A percentile compares a stretch with the other conserved stretches of the same genome.
phyloP scores from a whole-genome alignment of 352 stramenopile genomes.

The Globisporangium iwayamae region DNA sequence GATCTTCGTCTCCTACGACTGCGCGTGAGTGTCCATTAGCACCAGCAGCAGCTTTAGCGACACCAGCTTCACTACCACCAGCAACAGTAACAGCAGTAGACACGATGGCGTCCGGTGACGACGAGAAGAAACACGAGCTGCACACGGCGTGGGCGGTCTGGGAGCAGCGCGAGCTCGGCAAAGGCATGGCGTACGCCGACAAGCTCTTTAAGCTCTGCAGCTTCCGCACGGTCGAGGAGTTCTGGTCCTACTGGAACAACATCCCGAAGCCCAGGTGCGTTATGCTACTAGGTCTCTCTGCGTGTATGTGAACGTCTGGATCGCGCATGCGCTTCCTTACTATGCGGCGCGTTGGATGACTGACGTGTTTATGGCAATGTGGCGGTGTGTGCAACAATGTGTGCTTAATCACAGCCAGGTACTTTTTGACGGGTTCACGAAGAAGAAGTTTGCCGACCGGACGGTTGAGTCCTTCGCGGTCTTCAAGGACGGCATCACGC shows the following conservation, averaged over 20 bases:
- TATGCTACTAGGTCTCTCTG: not conserved
- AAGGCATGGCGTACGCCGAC: constrained; percentile 79
- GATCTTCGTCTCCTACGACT: not conserved
- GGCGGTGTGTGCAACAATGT: constrained; percentile 1
- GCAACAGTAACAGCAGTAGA: not conserved
- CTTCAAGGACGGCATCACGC: constrained; percentile 88
- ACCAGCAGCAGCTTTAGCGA: not conserved
- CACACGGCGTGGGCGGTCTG: constrained; percentile 85
- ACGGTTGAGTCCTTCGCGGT: constrained; percentile 93
- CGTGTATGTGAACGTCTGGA: not conserved
- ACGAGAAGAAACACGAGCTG: constrained; percentile 64
- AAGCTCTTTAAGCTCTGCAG: constrained; percentile 87
- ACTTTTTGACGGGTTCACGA: constrained; percentile 77
- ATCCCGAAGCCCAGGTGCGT: constrained; percentile 83
- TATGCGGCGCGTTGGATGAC: not conserved
- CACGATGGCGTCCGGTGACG: constrained; percentile 41
- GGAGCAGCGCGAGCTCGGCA: constrained; percentile 78
- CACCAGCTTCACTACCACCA: not conserved
- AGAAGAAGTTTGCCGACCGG: constrained; percentile 91
- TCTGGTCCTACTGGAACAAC: constrained; percentile 91
- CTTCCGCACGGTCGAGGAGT: constrained; percentile 86
- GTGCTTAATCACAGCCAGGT: constrained; percentile 42
- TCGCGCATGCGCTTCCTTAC: not conserved
- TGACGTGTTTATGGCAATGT: not conserved
- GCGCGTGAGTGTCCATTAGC: constrained; percentile 1